These are phyloP conservation scores for Schwanniomyces etchellsii DNA, from an alignment of 1,139 yeast species.

Conservation along the genomic window DNA sequence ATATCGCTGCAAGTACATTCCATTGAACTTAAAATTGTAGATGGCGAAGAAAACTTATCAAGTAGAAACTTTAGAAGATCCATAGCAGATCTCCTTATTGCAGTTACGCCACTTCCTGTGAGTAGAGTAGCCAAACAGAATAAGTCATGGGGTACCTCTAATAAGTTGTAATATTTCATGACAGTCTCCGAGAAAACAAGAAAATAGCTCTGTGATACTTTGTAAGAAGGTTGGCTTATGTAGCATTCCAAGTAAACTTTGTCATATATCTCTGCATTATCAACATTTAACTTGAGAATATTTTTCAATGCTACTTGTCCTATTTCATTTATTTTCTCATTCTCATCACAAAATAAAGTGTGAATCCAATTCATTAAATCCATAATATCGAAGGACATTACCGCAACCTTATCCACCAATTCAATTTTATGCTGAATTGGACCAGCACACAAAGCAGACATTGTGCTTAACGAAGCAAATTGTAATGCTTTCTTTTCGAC, in stretches of 20 bases:
- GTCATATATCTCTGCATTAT: constrained; percentile 49
- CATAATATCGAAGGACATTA: constrained; percentile 65
- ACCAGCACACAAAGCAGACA: constrained; percentile 76
- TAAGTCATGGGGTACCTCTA: constrained; percentile 48
- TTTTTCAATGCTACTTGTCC: constrained; percentile 74
- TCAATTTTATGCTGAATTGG: constrained; percentile 48
- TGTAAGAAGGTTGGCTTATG: constrained; percentile 43
- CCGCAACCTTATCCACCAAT: constrained; percentile 36
- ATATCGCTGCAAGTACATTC: constrained; percentile 64
- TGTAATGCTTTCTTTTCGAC: constrained; percentile 73
- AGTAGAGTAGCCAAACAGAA: constrained; percentile 63
- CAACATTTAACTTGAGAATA: constrained; percentile 55
- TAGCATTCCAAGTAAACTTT: constrained; percentile 71
- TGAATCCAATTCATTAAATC: constrained; percentile 76
- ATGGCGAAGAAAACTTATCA: constrained; percentile 40
- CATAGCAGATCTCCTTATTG: constrained; percentile 60
- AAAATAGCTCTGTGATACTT: constrained; percentile 64
- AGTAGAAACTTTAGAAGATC: constrained; percentile 55
- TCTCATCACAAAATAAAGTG: constrained; percentile 54
- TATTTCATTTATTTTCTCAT: constrained; percentile 53
- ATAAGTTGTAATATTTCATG: constrained; percentile 29
- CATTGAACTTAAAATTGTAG: constrained; percentile 40
- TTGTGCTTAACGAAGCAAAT: constrained; percentile 68
- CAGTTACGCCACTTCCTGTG: constrained; percentile 58
- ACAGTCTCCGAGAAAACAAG: constrained; percentile 63